phyloP scores from a whole-genome alignment of 176 grass and related monocot species.

The Carex kokanica region DNA sequence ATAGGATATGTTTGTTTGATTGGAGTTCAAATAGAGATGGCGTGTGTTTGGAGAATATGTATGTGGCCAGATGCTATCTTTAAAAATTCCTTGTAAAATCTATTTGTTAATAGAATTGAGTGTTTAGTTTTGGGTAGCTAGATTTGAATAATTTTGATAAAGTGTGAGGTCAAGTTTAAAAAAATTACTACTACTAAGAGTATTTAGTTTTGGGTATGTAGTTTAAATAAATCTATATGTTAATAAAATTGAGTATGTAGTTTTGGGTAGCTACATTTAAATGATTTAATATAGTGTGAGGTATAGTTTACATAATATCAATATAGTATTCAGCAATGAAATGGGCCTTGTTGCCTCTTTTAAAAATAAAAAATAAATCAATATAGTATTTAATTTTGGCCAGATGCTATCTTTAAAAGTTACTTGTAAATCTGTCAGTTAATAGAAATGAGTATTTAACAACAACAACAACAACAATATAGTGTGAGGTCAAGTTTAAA shows the following conservation, averaged over 20 bases:
- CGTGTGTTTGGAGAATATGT: background rate
- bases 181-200: too few species aligned
- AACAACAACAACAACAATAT: background rate
- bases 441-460: background rate
- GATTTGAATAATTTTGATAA: background rate
- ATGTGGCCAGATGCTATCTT: background rate
- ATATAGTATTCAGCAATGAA: too few species aligned
- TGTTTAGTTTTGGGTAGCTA: too few species aligned
- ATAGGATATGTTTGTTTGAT: background rate
- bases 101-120: background rate
- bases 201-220: background rate
- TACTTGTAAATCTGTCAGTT: background rate
- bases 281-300: too few species aligned
- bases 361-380: too few species aligned
- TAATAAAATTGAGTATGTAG: too few species aligned
- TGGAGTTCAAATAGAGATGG: background rate
- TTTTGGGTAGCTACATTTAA: too few species aligned
- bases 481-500: background rate
- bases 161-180: background rate
- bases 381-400: background rate
- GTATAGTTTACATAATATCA: too few species aligned
- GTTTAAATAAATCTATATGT: too few species aligned
- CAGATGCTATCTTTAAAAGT: background rate
- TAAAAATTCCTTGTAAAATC: background rate
- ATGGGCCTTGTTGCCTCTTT: too few species aligned